Evolutionary conservation across 495 filamentous ascomycete genomes (phyloP).

Genomic region (Evernia prunastri): DNA sequence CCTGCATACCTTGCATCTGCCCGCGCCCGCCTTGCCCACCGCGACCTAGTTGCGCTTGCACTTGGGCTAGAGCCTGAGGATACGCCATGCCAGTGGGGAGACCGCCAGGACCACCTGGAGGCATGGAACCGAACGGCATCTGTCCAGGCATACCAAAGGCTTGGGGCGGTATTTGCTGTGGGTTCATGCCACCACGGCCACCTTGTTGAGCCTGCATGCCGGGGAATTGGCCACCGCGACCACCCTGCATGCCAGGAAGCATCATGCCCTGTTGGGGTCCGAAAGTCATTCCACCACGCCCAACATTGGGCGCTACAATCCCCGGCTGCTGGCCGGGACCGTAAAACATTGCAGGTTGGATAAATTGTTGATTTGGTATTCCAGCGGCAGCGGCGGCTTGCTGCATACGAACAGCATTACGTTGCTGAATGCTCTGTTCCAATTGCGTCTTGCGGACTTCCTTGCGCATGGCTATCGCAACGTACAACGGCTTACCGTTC

Average conservation of each 20-base stretch:
- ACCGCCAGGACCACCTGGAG: slow-evolving; percentile 52
- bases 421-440: slow-evolving; percentile 97
- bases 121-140: slow-evolving; percentile 70
- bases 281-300: slow-evolving; percentile 80
- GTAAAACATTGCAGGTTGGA: slow-evolving; percentile 86
- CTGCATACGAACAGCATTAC: slow-evolving; percentile 96
- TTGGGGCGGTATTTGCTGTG: slow-evolving; percentile 73
- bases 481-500: slow-evolving; percentile 93
- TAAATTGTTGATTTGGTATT: slow-evolving; percentile 65
- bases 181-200: slow-evolving; percentile 57
- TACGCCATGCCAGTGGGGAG: slow-evolving; percentile 51
- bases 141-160: slow-evolving; percentile 69
- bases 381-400: slow-evolving; percentile 90
- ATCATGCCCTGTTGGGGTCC: slow-evolving; percentile 71
- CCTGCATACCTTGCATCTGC: slow-evolving; percentile 67
- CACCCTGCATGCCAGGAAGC: slow-evolving; percentile 73
- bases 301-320: slow-evolving; percentile 60
- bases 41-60: slow-evolving; percentile 49
- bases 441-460: slow-evolving; percentile 98
- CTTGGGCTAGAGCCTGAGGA: slow-evolving; percentile 55
- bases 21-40: slow-evolving; percentile 67
- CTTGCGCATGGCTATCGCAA: slow-evolving; percentile 97
- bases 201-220: slow-evolving; percentile 74
- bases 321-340: slow-evolving; percentile 77
- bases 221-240: slow-evolving; percentile 67